Evolutionary conservation across 2,329 filamentous ascomycete genomes (phyloP).

Genomic region (Colletotrichum costaricense): DNA sequence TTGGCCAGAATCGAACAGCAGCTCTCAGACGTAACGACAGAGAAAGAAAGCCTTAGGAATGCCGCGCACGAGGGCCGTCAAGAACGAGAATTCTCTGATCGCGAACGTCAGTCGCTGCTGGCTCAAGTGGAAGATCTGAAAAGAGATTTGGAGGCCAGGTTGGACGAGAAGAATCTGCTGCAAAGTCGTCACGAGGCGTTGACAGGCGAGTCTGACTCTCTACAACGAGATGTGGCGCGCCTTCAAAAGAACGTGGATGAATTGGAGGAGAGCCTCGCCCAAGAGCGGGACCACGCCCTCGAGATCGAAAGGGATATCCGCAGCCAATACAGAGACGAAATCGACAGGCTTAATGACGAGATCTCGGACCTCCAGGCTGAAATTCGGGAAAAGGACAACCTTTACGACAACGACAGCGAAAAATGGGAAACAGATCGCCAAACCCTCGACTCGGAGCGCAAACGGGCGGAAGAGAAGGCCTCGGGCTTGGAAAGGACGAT

Average conservation of each 20-base stretch:
- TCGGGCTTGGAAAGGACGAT: constrained; percentile 76
- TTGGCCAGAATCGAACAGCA: constrained; percentile 63
- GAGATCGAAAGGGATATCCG: constrained; percentile 71
- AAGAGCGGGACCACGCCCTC: constrained; percentile 67
- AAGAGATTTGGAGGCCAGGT: constrained; percentile 67
- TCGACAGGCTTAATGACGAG: constrained; percentile 66
- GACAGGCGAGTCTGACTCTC: constrained; percentile 71
- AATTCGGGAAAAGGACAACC: constrained; percentile 75
- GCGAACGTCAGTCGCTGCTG: constrained; percentile 54
- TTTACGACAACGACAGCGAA: constrained; percentile 77
- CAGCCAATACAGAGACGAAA: constrained; percentile 55
- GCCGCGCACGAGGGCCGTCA: constrained; percentile 57
- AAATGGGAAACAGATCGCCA: constrained; percentile 77
- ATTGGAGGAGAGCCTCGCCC: constrained; percentile 59
- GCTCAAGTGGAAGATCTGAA: constrained; percentile 66
- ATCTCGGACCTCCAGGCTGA: constrained; percentile 73
- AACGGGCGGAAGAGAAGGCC: constrained; percentile 75
- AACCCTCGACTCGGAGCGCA: constrained; percentile 72
- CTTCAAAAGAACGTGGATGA: constrained; percentile 59
- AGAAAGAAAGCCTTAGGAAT: constrained; percentile 57
- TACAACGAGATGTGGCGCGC: constrained; percentile 72
- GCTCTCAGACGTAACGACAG: constrained; percentile 56
- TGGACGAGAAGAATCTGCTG: constrained; percentile 76
- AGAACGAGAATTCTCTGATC: constrained; percentile 54
- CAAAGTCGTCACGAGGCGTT: constrained; percentile 77